A percentile compares a stretch with the other conserved stretches of the same genome.
Evolutionary conservation across 345 rosid species (phyloP).

Genomic region (Zanthoxylum bungeanum): DNA sequence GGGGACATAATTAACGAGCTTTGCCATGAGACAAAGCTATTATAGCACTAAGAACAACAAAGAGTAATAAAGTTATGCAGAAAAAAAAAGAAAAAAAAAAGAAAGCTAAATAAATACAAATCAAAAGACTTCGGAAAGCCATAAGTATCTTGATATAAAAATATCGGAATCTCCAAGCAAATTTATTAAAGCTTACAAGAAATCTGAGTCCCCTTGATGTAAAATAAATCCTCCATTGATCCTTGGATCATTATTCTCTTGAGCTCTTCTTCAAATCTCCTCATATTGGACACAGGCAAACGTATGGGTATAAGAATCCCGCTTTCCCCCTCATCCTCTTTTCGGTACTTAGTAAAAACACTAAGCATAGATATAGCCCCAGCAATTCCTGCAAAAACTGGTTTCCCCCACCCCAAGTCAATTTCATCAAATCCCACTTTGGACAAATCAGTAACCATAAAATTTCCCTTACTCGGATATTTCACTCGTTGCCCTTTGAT

Average conservation of each 20-base stretch:
- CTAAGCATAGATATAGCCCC: neutral
- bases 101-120: too few relatives aligned
- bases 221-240: too few relatives aligned
- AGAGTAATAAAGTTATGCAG: too few relatives aligned
- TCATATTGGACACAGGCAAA: constrained; percentile 22
- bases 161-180: too few relatives aligned
- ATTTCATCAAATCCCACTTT: constrained; percentile 2
- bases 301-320: constrained; percentile 19
- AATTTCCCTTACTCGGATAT: neutral
- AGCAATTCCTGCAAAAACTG: constrained; percentile 16
- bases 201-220: neutral
- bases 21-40: too few relatives aligned
- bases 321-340: constrained; percentile 20
- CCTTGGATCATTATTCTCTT: neutral
- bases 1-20: too few relatives aligned
- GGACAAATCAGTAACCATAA: constrained; percentile 1
- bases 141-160: too few relatives aligned
- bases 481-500: constrained; percentile 5
- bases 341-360: neutral
- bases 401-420: constrained; percentile 33
- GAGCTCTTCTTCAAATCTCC: constrained; percentile 15
- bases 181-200: neutral
- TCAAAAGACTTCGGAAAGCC: too few relatives aligned
- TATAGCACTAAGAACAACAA: too few relatives aligned
- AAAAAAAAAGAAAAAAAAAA: too few relatives aligned